phyloP scores from a whole-genome alignment of 192 early-diverging fungal species.

The Coemansia sp. region DNA sequence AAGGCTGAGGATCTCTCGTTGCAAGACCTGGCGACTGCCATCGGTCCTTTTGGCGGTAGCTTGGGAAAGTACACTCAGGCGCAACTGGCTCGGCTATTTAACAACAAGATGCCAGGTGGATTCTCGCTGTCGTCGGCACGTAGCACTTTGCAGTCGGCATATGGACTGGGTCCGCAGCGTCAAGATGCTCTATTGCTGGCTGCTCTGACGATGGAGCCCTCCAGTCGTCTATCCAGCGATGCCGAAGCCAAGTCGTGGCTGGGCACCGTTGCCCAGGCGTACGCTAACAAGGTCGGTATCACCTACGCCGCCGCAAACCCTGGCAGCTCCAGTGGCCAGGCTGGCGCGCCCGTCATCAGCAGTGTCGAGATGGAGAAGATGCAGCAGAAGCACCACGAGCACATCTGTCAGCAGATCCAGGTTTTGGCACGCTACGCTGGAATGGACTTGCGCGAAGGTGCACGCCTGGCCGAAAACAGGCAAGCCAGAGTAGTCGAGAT shows the following conservation, averaged over 20 bases:
- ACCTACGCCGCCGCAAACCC: conserved; percentile 57
- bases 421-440: no score
- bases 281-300: conserved; percentile 74
- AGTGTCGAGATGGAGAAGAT: conserved; percentile 81
- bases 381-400: conserved; percentile 31
- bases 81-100: conserved; percentile 33
- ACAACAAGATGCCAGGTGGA: conserved; percentile 90
- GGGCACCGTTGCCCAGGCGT: conserved; percentile 44
- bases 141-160: no score
- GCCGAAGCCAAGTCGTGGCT: conserved; percentile 73
- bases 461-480: conserved; percentile 61
- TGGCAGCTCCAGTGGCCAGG: no score
- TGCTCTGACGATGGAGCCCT: conserved; percentile 78
- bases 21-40: conserved; percentile 71
- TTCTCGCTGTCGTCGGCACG: conserved; percentile 60
- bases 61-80: conserved; percentile 78
- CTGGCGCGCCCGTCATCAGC: conserved; percentile 69
- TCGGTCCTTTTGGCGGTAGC: conserved; percentile 61
- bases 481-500: conserved; percentile 60
- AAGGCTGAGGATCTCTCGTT: conserved; percentile 90
- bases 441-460: no score
- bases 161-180: no score
- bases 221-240: conserved; percentile 71
- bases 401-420: no score
- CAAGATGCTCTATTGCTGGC: conserved; percentile 55